Evolutionary conservation across 345 rosid genomes (phyloP), one percentile per base, ranked within the genome.

Genomic region (Dovyalis caffra): DNA sequence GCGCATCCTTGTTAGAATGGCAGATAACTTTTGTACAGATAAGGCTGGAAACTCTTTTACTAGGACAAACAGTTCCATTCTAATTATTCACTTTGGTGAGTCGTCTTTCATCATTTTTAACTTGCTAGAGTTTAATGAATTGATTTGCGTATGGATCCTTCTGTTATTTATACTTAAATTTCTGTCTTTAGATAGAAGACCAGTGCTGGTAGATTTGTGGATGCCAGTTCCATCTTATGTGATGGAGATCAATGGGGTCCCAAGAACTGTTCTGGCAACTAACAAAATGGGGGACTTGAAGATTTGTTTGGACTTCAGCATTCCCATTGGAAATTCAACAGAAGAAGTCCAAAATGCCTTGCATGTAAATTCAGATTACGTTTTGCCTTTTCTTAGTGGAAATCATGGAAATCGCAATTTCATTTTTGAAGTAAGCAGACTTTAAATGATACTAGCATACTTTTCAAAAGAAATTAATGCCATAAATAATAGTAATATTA

Each of bases 301-400:
- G 45, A 68, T 87, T 62, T 87, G 76, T 83, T 38, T 87, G 84
- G 88, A 87, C 43, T 87, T 87, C 74, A 87, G 82, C 69, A 78
- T 77, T 60, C 87, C 90, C 11, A 72, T 87, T 58, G 47, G 75
- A 37, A 87, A 87, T 75, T 81, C 90, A 72, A 80, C 90, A 64
- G 81, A 82, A 60, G 82, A 87, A 76, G 76, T 87, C 58, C 79
- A 80, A 16, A 73, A 69, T n/a, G 82, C 79, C 35, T 62, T 85
- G 33, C 81, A 70, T 65, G 80, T 80, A 35, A 85, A 76, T 57
- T 74, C 80, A 3, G 86, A 86, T 60, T 66, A 64, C 51, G 43
- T 85, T 63, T 40, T 80, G 51, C 82, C 86, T 64, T 32, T 70
- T 56, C 77, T 56, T 15, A 65, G 34, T 53, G 71, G 80, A 66